Evolutionary conservation across 2,329 filamentous ascomycete genomes (phyloP).

Genomic region (Podosphaera fusca): DNA sequence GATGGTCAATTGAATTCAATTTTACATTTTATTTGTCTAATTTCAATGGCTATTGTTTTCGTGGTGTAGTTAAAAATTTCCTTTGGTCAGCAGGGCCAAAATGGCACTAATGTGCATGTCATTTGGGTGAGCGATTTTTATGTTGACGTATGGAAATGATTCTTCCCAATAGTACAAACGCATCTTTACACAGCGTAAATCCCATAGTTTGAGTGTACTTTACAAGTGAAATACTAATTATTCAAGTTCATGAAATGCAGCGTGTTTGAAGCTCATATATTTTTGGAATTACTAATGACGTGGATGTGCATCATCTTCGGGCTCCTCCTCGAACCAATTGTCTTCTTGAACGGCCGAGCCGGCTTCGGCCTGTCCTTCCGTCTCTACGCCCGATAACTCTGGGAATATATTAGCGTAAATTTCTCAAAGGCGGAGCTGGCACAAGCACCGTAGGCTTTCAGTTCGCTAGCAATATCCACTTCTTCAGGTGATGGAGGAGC

Average conservation of each 20-base stretch:
- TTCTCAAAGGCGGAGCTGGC: too few species aligned
- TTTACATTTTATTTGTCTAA: too few species aligned
- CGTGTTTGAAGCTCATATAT: background rate
- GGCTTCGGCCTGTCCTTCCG: constrained; percentile 59
- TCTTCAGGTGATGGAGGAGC: constrained; percentile 80
- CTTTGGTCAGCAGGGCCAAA: too few species aligned
- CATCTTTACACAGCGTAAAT: background rate
- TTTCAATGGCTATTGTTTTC: too few species aligned
- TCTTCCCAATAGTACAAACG: background rate
- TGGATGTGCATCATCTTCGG: background rate
- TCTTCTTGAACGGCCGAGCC: constrained; percentile 21
- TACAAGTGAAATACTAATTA: background rate
- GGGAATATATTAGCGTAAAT: background rate
- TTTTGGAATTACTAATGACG: background rate
- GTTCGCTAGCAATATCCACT: constrained; percentile 69
- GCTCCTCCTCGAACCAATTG: constrained; percentile 1
- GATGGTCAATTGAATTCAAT: too few species aligned
- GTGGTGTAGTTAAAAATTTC: too few species aligned
- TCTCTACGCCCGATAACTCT: constrained; percentile 56
- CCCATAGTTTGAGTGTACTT: background rate
- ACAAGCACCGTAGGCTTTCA: constrained; percentile 72
- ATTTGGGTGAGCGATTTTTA: too few species aligned
- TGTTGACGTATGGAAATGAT: background rate
- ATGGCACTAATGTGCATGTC: too few species aligned
- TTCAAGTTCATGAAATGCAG: background rate